Percentiles rank a stretch among this genome's conserved stretches.
Evolutionary conservation across 768 basidiomycete genomes (phyloP).

Genomic region (Omphalotus guepiniiformis): DNA sequence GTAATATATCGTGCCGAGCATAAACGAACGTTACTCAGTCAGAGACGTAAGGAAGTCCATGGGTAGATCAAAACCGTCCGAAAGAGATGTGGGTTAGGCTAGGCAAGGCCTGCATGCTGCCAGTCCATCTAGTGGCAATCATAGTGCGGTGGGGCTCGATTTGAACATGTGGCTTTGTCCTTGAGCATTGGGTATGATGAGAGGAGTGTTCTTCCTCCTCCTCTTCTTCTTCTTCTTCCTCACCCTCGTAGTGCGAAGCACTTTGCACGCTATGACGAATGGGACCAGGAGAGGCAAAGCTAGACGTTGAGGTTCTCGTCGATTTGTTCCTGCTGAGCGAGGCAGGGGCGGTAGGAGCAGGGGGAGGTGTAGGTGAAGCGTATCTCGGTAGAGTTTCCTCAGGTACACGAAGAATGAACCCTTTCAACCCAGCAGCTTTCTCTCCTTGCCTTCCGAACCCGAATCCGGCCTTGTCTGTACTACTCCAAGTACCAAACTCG

Average conservation of each 20-base stretch:
- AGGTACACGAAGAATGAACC: slow-evolving; percentile 40
- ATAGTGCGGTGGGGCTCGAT: slow-evolving; percentile 10
- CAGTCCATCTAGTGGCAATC: too few relatives aligned
- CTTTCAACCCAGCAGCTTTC: slow-evolving; percentile 62
- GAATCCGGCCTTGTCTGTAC: slow-evolving; percentile 41
- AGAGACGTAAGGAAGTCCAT: too few relatives aligned
- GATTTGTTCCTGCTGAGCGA: slow-evolving; percentile 4
- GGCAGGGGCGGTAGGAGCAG: slow-evolving; percentile 7
- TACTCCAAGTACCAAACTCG: slow-evolving; percentile 11
- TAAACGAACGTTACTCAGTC: too few relatives aligned
- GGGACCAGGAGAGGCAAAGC: slow-evolving; percentile 14
- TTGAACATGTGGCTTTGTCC: slow-evolving; percentile 6
- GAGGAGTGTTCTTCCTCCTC: slow-evolving; percentile 4
- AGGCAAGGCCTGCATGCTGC: too few relatives aligned
- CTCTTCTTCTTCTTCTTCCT: slow-evolving; percentile 4
- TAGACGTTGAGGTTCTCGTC: slow-evolving; percentile 14
- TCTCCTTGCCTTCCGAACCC: slow-evolving; percentile 83
- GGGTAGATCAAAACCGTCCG: too few relatives aligned
- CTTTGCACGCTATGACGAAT: neutral
- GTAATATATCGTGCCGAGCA: too few relatives aligned
- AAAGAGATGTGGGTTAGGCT: too few relatives aligned
- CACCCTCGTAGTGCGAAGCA: slow-evolving; percentile 7
- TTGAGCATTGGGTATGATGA: neutral
- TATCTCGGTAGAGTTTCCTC: slow-evolving; percentile 61
- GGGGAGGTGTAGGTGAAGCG: slow-evolving; percentile 29